phyloP scores from a whole-genome alignment of 2,329 filamentous ascomycete genomes.

The Acrodontium crateriforme region DNA sequence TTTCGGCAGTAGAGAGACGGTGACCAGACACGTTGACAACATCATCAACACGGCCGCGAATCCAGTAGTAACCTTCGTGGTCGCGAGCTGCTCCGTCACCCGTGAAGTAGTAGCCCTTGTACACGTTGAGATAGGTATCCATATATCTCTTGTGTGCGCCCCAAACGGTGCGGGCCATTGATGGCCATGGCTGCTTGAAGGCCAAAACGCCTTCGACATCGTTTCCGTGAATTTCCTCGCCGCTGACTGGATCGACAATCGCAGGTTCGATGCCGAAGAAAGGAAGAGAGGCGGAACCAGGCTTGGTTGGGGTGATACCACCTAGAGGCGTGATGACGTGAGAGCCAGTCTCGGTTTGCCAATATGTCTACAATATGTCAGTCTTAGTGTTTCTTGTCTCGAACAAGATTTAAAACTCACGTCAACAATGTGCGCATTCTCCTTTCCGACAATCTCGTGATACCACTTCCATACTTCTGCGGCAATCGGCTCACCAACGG shows the following conservation, averaged over 20 bases:
- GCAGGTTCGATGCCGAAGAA: slow-evolving; percentile 98
- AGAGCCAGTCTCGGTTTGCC: slow-evolving; percentile 98
- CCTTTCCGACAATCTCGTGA: slow-evolving; percentile 85
- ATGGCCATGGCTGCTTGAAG: slow-evolving; percentile 97
- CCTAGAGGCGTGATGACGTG: slow-evolving; percentile 90
- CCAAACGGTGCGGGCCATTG: slow-evolving; percentile 96
- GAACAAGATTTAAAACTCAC: slow-evolving; percentile 43
- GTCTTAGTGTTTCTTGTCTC: slow-evolving; percentile 1
- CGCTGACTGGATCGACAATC: slow-evolving; percentile 92
- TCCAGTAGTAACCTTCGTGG: slow-evolving; percentile 99
- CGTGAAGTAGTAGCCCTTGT: slow-evolving; percentile 95
- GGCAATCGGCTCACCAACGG: slow-evolving; percentile 93
- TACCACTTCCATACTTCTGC: slow-evolving; percentile 99
- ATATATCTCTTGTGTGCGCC: slow-evolving; percentile 96
- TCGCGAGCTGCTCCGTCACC: slow-evolving; percentile 91
- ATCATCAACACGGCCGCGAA: slow-evolving; percentile 93
- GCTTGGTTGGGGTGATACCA: slow-evolving; percentile 91
- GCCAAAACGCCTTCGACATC: slow-evolving; percentile 94
- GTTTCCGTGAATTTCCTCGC: slow-evolving; percentile 85
- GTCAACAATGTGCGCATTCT: slow-evolving; percentile 85
- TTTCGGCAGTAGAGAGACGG: slow-evolving; percentile 90
- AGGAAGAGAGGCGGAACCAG: slow-evolving; percentile 84
- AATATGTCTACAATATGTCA: slow-evolving; percentile 62
- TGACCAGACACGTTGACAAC: slow-evolving; percentile 97
- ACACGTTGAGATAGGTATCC: slow-evolving; percentile 96